Conservation (phyloP, 2,329 filamentous ascomycete species). For the Aspergillus hortae region DNA sequence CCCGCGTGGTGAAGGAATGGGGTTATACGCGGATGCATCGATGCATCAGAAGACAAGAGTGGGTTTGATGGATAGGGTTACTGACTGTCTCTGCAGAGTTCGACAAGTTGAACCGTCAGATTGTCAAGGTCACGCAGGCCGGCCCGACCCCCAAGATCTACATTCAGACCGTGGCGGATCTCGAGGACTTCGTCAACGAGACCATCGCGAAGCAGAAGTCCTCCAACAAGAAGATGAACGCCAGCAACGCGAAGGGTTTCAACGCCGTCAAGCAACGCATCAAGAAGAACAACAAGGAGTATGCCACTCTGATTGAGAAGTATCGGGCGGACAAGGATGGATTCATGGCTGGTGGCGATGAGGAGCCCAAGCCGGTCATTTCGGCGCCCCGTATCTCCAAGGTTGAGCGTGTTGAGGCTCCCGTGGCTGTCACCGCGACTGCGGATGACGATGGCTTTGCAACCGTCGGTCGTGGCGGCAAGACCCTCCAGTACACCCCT, state of each 20-base stretch:
- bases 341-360: conserved; percentile 82
- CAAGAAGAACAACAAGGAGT: conserved; percentile 98
- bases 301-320: conserved; percentile 78
- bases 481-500: conserved; percentile 85
- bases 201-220: conserved; percentile 94
- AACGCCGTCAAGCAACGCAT: conserved; percentile 98
- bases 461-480: conserved; percentile 83
- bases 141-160: conserved; percentile 84
- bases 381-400: conserved; percentile 51
- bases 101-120: conserved; percentile 88
- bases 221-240: conserved; percentile 97
- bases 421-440: conserved; percentile 49
- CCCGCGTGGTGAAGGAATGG: not conserved
- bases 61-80: conserved; percentile 7
- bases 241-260: conserved; percentile 85
- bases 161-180: conserved; percentile 85
- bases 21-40: not conserved
- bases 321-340: conserved; percentile 81
- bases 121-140: conserved; percentile 71
- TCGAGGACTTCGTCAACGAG: conserved; percentile 94
- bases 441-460: conserved; percentile 72
- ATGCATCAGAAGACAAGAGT: not conserved
- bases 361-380: conserved; percentile 56
- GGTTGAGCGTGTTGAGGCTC: conserved; percentile 39
- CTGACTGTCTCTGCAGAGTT: conserved; percentile 60